These are phyloP conservation scores for Elsinoe batatas DNA, from an alignment of 2,329 filamentous ascomycete species.

Conservation along the genomic window DNA sequence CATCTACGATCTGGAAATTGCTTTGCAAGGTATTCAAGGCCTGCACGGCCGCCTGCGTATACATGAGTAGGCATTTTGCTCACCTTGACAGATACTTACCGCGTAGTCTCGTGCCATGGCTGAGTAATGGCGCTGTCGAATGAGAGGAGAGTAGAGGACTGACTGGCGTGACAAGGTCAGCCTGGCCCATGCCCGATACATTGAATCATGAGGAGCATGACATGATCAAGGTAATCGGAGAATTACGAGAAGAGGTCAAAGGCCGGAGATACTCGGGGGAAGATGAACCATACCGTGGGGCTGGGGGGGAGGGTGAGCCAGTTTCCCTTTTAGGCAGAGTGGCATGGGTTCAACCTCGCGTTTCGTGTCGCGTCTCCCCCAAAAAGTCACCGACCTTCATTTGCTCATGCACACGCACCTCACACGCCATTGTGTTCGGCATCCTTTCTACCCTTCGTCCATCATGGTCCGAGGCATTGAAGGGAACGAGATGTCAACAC, in stretches of 20 bases:
- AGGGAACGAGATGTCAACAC: slow-evolving; percentile 38
- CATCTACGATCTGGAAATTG: slow-evolving; percentile 68
- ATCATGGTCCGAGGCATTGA: slow-evolving; percentile 37
- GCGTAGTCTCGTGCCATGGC: slow-evolving; percentile 10
- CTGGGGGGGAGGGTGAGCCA: not conserved
- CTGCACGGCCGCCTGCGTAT: slow-evolving; percentile 53
- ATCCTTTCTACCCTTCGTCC: not conserved
- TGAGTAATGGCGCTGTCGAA: not conserved
- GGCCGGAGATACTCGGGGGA: not conserved
- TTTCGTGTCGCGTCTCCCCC: slow-evolving; percentile 10
- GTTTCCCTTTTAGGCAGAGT: slow-evolving; percentile 6
- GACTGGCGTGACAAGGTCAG: not conserved
- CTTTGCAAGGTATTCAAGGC: slow-evolving; percentile 69
- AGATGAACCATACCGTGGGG: not conserved
- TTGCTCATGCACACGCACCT: not conserved
- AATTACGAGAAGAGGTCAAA: not conserved
- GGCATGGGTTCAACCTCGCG: slow-evolving; percentile 3
- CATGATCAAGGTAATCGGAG: not conserved
- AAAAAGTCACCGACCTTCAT: not conserved
- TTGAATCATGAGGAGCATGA: not conserved
- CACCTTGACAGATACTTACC: not conserved
- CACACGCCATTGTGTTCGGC: not conserved
- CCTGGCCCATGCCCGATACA: not conserved
- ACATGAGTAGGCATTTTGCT: not conserved
- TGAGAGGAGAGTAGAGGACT: too few species aligned